Conservation (phyloP, 2,329 filamentous ascomycete genomes). For the Chrysosporium keratinophilum region DNA sequence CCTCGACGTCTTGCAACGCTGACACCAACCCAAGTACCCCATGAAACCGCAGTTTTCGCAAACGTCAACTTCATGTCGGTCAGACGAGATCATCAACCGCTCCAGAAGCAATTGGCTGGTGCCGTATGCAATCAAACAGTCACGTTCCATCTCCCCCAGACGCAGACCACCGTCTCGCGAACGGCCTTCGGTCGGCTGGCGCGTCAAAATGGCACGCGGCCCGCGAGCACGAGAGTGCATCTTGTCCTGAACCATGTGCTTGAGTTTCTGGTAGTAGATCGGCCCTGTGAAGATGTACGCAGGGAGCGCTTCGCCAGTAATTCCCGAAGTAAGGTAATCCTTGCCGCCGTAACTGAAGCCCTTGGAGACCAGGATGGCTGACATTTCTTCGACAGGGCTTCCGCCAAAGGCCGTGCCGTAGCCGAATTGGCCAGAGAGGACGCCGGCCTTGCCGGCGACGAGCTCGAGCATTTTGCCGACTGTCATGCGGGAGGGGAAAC, state of each 20-base stretch:
- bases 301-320: slow-evolving; percentile 86
- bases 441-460: slow-evolving; percentile 83
- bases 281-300: slow-evolving; percentile 98
- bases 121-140: slow-evolving; percentile 94
- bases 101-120: slow-evolving; percentile 86
- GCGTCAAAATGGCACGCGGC: slow-evolving; percentile 79
- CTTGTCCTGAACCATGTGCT: slow-evolving; percentile 99
- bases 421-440: slow-evolving; percentile 72
- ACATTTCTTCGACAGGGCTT: slow-evolving; percentile 82
- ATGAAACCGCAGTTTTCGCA: slow-evolving; percentile 92
- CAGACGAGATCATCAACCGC: slow-evolving; percentile 85
- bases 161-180: slow-evolving; percentile 85
- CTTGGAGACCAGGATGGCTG: slow-evolving; percentile 67
- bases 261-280: slow-evolving; percentile 98
- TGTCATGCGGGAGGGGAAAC: slow-evolving; percentile 99
- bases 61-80: slow-evolving; percentile 83
- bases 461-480: slow-evolving; percentile 96
- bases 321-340: slow-evolving; percentile 88
- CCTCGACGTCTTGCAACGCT: slow-evolving; percentile 76
- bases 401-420: slow-evolving; percentile 84
- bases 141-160: slow-evolving; percentile 96
- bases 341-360: slow-evolving; percentile 97
- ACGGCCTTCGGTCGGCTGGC: slow-evolving; percentile 91
- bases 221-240: slow-evolving; percentile 94
- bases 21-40: slow-evolving; percentile 90